Base-by-base conservation (phyloP, 768 basidiomycete species). In the Grammothele lineata region DNA sequence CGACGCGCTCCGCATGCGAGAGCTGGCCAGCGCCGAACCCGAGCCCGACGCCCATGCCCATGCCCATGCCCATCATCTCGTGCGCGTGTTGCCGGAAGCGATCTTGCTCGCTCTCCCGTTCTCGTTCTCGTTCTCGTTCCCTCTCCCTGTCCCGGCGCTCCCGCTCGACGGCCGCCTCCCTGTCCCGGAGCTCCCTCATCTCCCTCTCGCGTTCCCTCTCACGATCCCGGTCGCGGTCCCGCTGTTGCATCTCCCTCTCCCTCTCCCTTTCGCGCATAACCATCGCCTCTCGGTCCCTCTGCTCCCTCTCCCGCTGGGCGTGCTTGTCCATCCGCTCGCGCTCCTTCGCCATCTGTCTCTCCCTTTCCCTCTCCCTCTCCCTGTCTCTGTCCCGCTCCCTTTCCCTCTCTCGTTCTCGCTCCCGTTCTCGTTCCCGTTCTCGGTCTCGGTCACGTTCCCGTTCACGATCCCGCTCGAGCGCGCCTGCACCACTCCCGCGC, bases 271-370 rank as follows among this genome's bases (percentile, higher is more conserved):
- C 38, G 42, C 50, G 51, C 55, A 40, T 56, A 54, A 36, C 37
- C 47, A 48, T 26, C 44, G 44, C 26, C 37, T 63, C 59, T n/a
- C 62, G 47, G n/a, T 70, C 60, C 36, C 61, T 57, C 47, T 66
- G 58, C 51, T 57, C 55, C 12, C 42, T 53, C 40, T 64, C 62
- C 19, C 58, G 48, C 17, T 57, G 54, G 8, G 27, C 27, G 8
- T 30, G 27, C 27, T 30, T 30, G 27, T 30, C 27, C 27, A 14
- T 14, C 27, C 14, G 27, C 27, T 14, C 53, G 23, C 60, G 52
- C 27, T 61, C 58, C 48, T 54, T 42, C 11, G 59, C 61, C 53
- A 36, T 47, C 25, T 42, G 56, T 37, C 40, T 48, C 17, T 61
- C 59, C 14, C 58, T 45, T 3, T 60, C 61, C 26, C n/a, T n/a